Percentiles rank a stretch among this genome's conserved stretches.
phyloP scores from a whole-genome alignment of 2,329 filamentous ascomycete species.

The Neocatenulostroma microsporum region DNA sequence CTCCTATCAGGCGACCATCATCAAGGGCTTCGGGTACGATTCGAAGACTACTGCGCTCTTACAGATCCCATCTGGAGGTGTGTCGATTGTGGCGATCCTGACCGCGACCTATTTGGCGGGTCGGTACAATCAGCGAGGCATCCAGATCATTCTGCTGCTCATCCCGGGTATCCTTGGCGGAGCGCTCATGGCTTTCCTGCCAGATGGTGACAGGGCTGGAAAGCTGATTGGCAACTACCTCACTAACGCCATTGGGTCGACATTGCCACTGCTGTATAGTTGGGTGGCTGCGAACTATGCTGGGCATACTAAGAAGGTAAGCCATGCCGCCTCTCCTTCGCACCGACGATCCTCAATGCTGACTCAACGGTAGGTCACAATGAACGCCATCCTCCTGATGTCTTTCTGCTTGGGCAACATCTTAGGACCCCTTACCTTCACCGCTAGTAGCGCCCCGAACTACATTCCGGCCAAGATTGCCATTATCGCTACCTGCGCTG shows the following conservation, averaged over 20 bases:
- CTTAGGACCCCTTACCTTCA: conserved; percentile 35
- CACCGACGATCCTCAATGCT: neutral
- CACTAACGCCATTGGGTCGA: conserved; percentile 33
- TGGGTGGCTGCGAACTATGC: conserved; percentile 48
- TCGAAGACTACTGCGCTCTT: conserved; percentile 25
- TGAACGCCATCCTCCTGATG: conserved; percentile 52
- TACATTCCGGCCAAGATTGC: conserved; percentile 40
- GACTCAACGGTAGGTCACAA: conserved; percentile 48
- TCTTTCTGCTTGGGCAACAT: conserved; percentile 34
- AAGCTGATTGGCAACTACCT: conserved; percentile 35
- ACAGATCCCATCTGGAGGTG: conserved; percentile 53
- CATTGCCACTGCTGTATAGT: conserved; percentile 26
- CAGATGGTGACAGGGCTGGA: conserved; percentile 37
- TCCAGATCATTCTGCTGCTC: conserved; percentile 22
- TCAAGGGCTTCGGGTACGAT: conserved; percentile 26
- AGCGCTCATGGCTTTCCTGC: conserved; percentile 25
- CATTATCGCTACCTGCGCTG: conserved; percentile 31
- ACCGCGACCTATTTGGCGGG: conserved; percentile 19
- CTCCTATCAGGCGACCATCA: conserved; percentile 29
- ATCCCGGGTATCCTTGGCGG: conserved; percentile 25
- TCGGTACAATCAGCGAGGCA: conserved; percentile 22
- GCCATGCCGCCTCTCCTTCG: conserved; percentile 16
- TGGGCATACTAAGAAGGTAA: conserved; percentile 58
- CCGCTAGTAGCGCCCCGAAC: conserved; percentile 27
- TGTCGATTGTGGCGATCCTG: conserved; percentile 35